These are phyloP conservation scores for Cenchrus purpureus DNA, from an alignment of 176 grass and related monocot genomes.

Conservation along the genomic window DNA sequence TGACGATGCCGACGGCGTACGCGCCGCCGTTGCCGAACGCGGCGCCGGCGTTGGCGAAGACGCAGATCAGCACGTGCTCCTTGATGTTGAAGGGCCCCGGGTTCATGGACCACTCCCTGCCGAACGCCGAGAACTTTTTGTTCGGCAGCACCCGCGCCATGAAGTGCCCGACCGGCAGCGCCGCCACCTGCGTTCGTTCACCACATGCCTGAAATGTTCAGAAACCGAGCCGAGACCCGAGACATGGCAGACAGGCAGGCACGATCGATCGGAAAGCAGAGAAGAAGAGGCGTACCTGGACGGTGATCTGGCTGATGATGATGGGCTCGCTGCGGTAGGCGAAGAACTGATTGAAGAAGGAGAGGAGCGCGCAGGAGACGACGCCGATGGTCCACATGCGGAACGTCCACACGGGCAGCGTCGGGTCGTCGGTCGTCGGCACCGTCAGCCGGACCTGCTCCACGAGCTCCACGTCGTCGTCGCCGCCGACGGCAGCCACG, in stretches of 20 bases:
- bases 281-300: constrained; percentile 40
- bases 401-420: constrained; percentile 77
- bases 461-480: constrained; percentile 59
- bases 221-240: not conserved
- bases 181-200: constrained; percentile 37
- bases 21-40: constrained; percentile 73
- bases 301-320: constrained; percentile 70
- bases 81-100: constrained; percentile 82
- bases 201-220: not conserved
- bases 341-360: constrained; percentile 90
- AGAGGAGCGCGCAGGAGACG: constrained; percentile 60
- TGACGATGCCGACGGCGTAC: constrained; percentile 60
- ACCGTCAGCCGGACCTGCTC: constrained; percentile 81
- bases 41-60: constrained; percentile 76
- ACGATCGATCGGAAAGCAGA: not conserved
- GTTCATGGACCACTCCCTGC: constrained; percentile 58
- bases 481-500: not conserved
- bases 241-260: not conserved
- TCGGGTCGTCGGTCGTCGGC: constrained; percentile 62
- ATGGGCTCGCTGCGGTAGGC: constrained; percentile 68
- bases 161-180: constrained; percentile 66
- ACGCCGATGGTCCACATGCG: constrained; percentile 77
- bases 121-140: constrained; percentile 35
- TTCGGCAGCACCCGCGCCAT: constrained; percentile 53
- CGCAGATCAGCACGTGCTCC: constrained; percentile 73